These are phyloP conservation scores for Cyclanthera cordifolia DNA, from an alignment of 306 rosid genomes.

Conservation along the genomic window DNA sequence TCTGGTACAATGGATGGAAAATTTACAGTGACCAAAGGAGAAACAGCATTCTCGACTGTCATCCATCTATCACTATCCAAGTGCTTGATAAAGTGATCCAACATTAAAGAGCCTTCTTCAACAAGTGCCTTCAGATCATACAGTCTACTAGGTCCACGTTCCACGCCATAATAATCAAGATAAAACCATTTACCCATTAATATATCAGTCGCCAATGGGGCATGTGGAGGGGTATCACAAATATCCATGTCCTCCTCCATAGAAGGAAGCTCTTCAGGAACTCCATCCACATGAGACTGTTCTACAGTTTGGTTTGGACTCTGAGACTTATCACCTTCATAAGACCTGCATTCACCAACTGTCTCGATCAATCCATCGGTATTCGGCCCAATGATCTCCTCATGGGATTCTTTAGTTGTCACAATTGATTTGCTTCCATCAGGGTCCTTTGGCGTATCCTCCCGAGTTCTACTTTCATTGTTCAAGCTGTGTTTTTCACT, in stretches of 20 bases:
- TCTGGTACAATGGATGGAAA: conserved; percentile 64
- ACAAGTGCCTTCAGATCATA: conserved; percentile 73
- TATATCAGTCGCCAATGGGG: conserved; percentile 45
- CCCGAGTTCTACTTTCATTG: conserved; percentile 31
- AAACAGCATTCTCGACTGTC: conserved; percentile 89
- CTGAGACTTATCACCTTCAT: conserved; percentile 40
- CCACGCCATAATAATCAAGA: conserved; percentile 72
- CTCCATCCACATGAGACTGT: conserved; percentile 29
- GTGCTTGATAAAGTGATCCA: conserved; percentile 91
- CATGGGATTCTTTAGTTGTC: conserved; percentile 48
- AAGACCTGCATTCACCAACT: conserved; percentile 25
- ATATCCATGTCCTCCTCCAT: conserved; percentile 99
- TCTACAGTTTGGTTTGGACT: conserved; percentile 46
- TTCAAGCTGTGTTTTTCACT: conserved; percentile 39
- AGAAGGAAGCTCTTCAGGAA: conserved; percentile 67
- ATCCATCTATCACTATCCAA: conserved; percentile 83
- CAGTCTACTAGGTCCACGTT: conserved; percentile 71
- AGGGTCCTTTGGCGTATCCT: conserved; percentile 33
- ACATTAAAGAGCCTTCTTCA: conserved; percentile 67
- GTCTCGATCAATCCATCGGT: conserved; percentile 33
- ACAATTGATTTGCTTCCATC: conserved; percentile 25
- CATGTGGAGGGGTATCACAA: conserved; percentile 96
- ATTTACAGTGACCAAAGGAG: conserved; percentile 53
- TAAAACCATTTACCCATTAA: conserved; percentile 88
- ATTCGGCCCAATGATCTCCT: conserved; percentile 28